phyloP scores from a whole-genome alignment of 768 basidiomycete species.

The Psilocybe tampanensis region DNA sequence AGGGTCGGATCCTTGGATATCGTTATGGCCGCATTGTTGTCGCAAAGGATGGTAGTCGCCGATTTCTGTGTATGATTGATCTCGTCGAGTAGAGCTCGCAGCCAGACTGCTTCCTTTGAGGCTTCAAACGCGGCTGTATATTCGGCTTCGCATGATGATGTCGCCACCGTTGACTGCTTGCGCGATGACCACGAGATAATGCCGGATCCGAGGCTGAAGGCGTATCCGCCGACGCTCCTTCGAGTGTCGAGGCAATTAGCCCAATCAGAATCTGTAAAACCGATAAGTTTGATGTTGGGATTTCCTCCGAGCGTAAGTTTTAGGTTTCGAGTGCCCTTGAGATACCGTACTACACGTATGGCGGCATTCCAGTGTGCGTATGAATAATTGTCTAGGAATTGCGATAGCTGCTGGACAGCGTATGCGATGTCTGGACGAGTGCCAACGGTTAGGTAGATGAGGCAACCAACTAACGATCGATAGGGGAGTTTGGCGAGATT shows the following conservation, averaged over 20 bases:
- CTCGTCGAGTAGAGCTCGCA: conserved; percentile 11
- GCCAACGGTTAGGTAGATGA: no score
- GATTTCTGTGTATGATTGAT: conserved; percentile 1
- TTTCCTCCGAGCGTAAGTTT: conserved; percentile 17
- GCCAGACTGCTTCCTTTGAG: conserved; percentile 24
- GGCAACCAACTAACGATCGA: no score
- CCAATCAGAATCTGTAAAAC: no score
- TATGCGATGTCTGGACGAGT: no score
- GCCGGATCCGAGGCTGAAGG: conserved; percentile 25
- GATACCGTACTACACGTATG: no score
- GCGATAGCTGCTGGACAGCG: conserved; percentile 22
- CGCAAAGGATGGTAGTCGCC: conserved; percentile 20
- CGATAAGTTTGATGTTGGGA: conserved; percentile 19
- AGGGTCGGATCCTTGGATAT: conserved; percentile 34
- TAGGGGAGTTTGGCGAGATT: no score
- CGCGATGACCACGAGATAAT: no score
- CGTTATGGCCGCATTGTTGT: conserved; percentile 40
- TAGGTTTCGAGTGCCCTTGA: conserved; percentile 19
- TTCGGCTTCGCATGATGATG: no score
- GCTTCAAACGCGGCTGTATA: no score
- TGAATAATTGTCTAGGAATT: conserved; percentile 29
- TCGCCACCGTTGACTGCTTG: conserved; percentile 35
- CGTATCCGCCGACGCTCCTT: conserved; percentile 22
- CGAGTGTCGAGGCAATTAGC: no score
- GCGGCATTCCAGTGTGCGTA: conserved; percentile 27